These are phyloP conservation scores for Inga laurina DNA, from an alignment of 306 rosid genomes.

Conservation along the genomic window DNA sequence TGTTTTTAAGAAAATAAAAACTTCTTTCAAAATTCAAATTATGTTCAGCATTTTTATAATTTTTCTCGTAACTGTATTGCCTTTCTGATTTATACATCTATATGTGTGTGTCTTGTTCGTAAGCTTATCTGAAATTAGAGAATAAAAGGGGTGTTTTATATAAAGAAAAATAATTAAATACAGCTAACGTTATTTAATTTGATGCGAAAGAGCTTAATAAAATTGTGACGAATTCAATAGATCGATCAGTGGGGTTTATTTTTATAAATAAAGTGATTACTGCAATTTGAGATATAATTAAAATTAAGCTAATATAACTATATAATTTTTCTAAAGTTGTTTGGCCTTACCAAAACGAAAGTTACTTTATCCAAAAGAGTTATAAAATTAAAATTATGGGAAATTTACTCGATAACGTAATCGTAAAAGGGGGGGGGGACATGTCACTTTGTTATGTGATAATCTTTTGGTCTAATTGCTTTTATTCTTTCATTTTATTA, in stretches of 20 bases:
- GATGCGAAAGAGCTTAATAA: background rate
- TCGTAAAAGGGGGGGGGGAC: no score
- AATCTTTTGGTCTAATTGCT: slow-evolving; percentile 1
- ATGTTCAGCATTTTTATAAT: no score
- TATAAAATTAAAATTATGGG: background rate
- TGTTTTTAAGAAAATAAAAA: background rate
- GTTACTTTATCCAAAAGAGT: background rate
- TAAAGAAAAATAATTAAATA: background rate
- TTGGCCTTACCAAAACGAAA: background rate
- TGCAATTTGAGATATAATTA: background rate
- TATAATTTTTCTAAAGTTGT: background rate
- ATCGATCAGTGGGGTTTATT: background rate
- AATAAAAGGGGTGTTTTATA: background rate
- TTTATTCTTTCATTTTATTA: background rate
- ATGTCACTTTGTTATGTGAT: background rate
- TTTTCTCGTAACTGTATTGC: background rate
- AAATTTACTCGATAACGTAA: background rate
- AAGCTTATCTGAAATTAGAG: background rate
- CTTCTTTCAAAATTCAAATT: background rate
- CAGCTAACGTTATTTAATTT: background rate
- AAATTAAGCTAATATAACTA: background rate
- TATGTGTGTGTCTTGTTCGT: background rate
- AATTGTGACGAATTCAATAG: background rate
- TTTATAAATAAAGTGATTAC: background rate
- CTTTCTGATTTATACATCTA: background rate